phyloP scores from a whole-genome alignment of 768 basidiomycete species.

The Trametes punicea region DNA sequence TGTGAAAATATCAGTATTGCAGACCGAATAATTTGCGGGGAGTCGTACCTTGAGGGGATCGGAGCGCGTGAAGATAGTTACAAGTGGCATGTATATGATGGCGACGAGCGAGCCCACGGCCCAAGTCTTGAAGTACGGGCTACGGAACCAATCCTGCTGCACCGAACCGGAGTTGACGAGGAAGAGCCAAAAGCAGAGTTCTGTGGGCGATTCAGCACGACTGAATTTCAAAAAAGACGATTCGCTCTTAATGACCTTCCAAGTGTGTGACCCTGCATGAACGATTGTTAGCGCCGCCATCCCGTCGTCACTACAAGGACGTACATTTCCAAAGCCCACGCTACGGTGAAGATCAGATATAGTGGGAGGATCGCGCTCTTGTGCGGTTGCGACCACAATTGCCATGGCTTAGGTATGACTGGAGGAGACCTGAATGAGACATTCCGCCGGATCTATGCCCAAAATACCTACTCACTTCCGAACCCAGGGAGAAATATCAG shows the following conservation, averaged over 20 bases:
- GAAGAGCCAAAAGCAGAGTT: conserved; percentile 87
- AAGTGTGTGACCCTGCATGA: conserved; percentile 65
- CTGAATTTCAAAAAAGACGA: background rate
- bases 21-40: background rate
- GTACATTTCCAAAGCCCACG: conserved; percentile 77
- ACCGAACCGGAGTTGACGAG: conserved; percentile 61
- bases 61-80: conserved; percentile 59
- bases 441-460: background rate
- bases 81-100: conserved; percentile 63
- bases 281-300: background rate
- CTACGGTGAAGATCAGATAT: conserved; percentile 57
- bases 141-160: conserved; percentile 76
- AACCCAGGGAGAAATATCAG: conserved; percentile 42
- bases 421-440: background rate
- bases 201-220: conserved; percentile 33
- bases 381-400: conserved; percentile 48
- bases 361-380: conserved; percentile 60
- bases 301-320: conserved; percentile 19
- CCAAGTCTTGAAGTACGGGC: conserved; percentile 74
- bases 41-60: conserved; percentile 54
- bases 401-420: conserved; percentile 68
- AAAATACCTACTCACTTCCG: conserved; percentile 53
- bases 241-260: conserved; percentile 51
- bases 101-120: conserved; percentile 58
- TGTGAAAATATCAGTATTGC: conserved; percentile 2